Base-by-base conservation (phyloP, 495 filamentous ascomycete genomes). In the Talaromyces ruber region DNA sequence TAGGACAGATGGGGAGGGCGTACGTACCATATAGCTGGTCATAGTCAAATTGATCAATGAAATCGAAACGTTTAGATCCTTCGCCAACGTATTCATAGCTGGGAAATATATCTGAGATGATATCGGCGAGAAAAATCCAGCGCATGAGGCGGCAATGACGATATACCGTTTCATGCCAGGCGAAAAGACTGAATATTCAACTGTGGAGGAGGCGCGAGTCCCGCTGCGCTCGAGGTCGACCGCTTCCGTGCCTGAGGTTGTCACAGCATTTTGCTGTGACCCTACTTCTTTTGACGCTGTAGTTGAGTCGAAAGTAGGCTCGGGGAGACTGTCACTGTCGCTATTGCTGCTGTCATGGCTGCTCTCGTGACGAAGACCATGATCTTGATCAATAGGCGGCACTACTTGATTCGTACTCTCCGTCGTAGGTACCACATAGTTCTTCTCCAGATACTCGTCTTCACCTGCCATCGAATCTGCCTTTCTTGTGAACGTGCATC, bases 1-100 rank as follows among this genome's bases (percentile, higher is more conserved):
- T 3, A 3, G 6, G 25, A 4, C 0, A 22, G 18, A 25, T 8
- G 18, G 43, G 18, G 7, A 22, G 11, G 9, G 8, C n/a, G n/a
- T n/a, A 3, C 25, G 12, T 52, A 51, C 58, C 81, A 86, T 82
- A 63, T 86, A 88, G 9, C 82, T 82, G 4, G 86, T 89, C 61
- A 82, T 69, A 1, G 74, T 80, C 47, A 82, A 63, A 61, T 81
- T 81, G 63, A 82, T 81, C 29, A 71, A 50, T 1, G 70, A 64
- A 18, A 67, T 65, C 1, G 74, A 78, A 0, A 77, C 74, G 53
- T 73, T 57, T 54, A 81, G 67, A 26, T 76, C 73, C 0, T 37
- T 57, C 8, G 74, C 62, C 1, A 82, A 64, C 1, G 70, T 53
- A 25, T 70, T 66, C 1, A 83, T 62, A 0, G 76, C 71, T 22